Base-by-base conservation (phyloP, 192 early-diverging fungal genomes). In the Coemansia reversa region DNA sequence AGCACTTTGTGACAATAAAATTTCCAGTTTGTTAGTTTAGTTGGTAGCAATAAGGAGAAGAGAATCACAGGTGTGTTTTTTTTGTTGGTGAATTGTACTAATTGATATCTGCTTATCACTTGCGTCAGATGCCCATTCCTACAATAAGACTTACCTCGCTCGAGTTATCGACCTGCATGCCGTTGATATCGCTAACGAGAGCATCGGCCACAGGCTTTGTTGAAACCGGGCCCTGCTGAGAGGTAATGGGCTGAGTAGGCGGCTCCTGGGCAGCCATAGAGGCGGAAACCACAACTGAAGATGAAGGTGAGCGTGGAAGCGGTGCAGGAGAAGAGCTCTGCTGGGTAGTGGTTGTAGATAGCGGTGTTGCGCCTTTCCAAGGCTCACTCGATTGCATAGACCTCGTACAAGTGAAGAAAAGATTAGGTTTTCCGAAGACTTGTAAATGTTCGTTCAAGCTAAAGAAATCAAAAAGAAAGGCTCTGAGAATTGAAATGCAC, bases 161-260 rank as follows among this genome's bases (percentile, higher is more conserved):
- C 28, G 70, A 69, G 66, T 75, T 81, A 50, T 72, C 79, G 3
- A 81, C 66, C 7, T 74, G 62, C 60, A 69, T 52, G 50, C 42
- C 28, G 33, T 32, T 61, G n/a, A 55, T 25, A n/a, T 70, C 65
- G 61, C 65, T 66, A 20, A 48, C 62, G 29, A 60, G 24, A 18
- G 63, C 60, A 12, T 58, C 58, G 14, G 50, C 22, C 7, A 48
- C 56, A 19, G 58, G 58, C 42, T 63, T 65, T 42, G 50, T 42
- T 39, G 32, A 50, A 53, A 53, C 39, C 16, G 69, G 16, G 25
- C 52, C 60, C 51, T 48, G 48, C 45, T 48, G 57, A 4, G 19
- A 58, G 20, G 53, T 32, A 33, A 45, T 51, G 5, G 65, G 49
- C 51, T 52, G 60, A 0, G 55, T 29, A 5, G 52, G 23, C 29